These are phyloP conservation scores for Acorus calamus DNA, from an alignment of 106 monocot species.

Conservation along the genomic window DNA sequence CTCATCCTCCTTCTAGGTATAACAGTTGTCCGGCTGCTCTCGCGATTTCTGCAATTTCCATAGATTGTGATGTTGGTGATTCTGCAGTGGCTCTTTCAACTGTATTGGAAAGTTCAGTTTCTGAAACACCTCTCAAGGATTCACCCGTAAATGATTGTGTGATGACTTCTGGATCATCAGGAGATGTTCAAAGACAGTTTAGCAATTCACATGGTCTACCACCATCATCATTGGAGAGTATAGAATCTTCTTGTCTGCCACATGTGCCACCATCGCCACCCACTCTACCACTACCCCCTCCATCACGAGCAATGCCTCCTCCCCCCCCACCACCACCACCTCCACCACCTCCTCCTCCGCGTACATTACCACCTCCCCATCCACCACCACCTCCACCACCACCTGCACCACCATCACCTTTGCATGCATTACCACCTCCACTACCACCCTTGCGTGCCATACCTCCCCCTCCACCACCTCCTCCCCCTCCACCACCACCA, in stretches of 20 bases:
- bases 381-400: constrained; percentile 13
- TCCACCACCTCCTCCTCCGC: constrained; percentile 11
- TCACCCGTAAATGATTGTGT: no score
- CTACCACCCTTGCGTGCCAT: neutral
- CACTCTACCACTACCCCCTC: no score
- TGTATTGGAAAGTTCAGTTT: no score
- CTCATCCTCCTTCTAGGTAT: constrained; percentile 82
- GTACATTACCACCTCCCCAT: constrained; percentile 3
- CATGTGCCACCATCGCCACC: no score
- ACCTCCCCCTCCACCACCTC: neutral
- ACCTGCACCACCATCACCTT: neutral
- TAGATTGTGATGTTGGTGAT: constrained; percentile 19
- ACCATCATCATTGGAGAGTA: no score
- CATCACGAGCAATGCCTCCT: neutral
- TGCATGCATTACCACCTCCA: no score
- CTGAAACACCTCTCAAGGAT: no score
- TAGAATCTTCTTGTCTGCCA: no score
- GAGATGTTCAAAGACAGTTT: no score
- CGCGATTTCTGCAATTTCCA: constrained; percentile 22
- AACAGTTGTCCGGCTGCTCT: constrained; percentile 74
- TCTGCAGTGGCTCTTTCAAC: neutral
- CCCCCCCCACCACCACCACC: constrained; percentile 11
- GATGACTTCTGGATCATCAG: no score
- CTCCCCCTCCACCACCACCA: neutral
- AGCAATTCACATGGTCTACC: no score